Conservation (phyloP, 306 rosid species). For the Inga laurina region DNA sequence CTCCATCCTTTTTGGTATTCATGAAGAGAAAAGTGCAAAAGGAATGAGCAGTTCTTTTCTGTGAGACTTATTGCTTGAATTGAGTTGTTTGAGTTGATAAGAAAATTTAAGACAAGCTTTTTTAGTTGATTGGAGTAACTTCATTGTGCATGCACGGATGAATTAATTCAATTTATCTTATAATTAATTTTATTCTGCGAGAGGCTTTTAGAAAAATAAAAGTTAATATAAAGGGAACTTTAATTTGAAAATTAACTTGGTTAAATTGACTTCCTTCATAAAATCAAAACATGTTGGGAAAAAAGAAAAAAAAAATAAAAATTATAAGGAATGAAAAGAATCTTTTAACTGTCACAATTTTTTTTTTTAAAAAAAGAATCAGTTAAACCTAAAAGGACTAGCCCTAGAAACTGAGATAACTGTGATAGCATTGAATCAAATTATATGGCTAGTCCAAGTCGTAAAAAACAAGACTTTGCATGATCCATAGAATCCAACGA, state of each 20-base stretch:
- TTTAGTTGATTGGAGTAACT: too few relatives aligned
- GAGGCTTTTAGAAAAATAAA: neutral
- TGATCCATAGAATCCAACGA: neutral
- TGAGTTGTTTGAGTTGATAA: neutral
- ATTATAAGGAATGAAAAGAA: too few relatives aligned
- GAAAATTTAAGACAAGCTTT: too few relatives aligned
- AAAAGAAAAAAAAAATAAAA: too few relatives aligned
- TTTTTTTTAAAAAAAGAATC: neutral
- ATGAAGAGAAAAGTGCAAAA: neutral
- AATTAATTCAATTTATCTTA: neutral
- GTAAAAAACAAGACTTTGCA: neutral
- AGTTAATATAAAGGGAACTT: too few relatives aligned
- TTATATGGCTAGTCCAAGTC: neutral
- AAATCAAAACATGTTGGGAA: too few relatives aligned
- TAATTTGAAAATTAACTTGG: neutral
- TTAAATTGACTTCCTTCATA: neutral
- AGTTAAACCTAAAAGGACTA: neutral
- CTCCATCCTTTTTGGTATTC: neutral
- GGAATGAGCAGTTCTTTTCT: neutral
- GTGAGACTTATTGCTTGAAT: neutral
- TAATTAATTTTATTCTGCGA: neutral
- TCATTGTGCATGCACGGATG: neutral
- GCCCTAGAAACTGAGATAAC: neutral
- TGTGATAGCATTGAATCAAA: neutral
- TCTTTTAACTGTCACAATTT: neutral